phyloP scores from a whole-genome alignment of 2,329 filamentous ascomycete genomes.

The Sphaerostilbella broomeana region DNA sequence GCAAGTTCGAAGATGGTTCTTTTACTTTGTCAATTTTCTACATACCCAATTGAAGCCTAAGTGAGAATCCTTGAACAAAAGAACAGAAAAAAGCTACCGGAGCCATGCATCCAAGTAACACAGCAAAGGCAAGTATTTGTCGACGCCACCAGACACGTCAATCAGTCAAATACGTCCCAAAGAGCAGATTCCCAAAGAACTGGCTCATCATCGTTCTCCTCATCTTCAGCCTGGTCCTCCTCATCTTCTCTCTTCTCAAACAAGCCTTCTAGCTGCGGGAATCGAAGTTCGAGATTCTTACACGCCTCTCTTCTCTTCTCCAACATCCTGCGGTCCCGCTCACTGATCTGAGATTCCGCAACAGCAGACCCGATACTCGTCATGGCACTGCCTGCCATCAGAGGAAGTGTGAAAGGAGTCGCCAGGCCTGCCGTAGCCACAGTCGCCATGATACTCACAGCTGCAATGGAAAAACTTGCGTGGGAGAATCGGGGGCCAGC shows the following conservation, averaged over 20 bases:
- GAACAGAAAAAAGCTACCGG: too few species aligned
- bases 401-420: conserved; percentile 1
- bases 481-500: neutral
- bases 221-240: conserved; percentile 2
- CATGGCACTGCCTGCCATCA: conserved; percentile 3
- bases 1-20: too few species aligned
- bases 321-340: neutral
- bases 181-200: too few species aligned
- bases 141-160: too few species aligned
- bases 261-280: conserved; percentile 1
- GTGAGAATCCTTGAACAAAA: too few species aligned
- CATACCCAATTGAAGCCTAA: too few species aligned
- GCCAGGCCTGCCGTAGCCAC: conserved; percentile 3
- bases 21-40: too few species aligned
- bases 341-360: too few species aligned
- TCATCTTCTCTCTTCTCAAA: conserved; percentile 1
- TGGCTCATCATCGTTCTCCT: conserved; percentile 2
- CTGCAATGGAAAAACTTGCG: neutral
- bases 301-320: conserved; percentile 6
- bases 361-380: too few species aligned
- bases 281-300: neutral
- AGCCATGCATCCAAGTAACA: too few species aligned
- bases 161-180: conserved; percentile 3
- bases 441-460: neutral
- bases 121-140: too few species aligned